Conservation (phyloP, 768 basidiomycete genomes). For the Termitomyces sp. region DNA sequence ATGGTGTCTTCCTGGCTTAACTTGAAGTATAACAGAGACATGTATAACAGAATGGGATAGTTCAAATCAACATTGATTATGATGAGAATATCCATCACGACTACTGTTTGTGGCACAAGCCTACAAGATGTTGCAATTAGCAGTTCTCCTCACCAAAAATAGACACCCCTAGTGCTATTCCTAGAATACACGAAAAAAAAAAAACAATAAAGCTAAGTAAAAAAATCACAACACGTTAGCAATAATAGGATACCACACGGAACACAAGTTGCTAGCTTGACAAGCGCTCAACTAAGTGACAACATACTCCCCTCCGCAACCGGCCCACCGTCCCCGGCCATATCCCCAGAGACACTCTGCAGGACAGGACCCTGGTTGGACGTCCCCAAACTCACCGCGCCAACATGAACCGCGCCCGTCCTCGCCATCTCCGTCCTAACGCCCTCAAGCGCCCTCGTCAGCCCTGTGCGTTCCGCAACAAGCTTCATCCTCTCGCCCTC, state of each 20-base stretch:
- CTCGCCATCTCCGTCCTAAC: slow-evolving; percentile 61
- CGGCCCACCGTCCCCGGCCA: slow-evolving; percentile 54
- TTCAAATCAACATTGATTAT: not conserved
- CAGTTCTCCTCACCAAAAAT: not conserved
- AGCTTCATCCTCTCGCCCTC: slow-evolving; percentile 80
- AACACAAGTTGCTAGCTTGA: not conserved
- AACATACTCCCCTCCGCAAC: slow-evolving; percentile 50
- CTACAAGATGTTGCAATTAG: not conserved
- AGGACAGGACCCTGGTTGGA: slow-evolving; percentile 57
- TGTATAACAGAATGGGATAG: not conserved
- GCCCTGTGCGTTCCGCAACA: slow-evolving; percentile 68
- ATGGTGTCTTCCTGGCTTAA: not conserved
- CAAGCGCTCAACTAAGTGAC: slow-evolving; percentile 33
- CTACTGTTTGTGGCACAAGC: not conserved
- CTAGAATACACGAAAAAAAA: not conserved
- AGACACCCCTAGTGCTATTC: not conserved
- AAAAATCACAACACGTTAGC: not conserved
- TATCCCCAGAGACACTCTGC: slow-evolving; percentile 41
- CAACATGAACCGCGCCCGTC: slow-evolving; percentile 33
- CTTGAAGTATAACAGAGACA: not conserved
- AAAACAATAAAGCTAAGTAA: not conserved
- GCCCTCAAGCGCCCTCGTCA: slow-evolving; percentile 69
- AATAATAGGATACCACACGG: not conserved
- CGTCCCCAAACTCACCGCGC: slow-evolving; percentile 41
- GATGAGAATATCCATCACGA: not conserved